These are phyloP conservation scores for Prunus mongolica DNA, from an alignment of 306 rosid species.

Conservation along the genomic window DNA sequence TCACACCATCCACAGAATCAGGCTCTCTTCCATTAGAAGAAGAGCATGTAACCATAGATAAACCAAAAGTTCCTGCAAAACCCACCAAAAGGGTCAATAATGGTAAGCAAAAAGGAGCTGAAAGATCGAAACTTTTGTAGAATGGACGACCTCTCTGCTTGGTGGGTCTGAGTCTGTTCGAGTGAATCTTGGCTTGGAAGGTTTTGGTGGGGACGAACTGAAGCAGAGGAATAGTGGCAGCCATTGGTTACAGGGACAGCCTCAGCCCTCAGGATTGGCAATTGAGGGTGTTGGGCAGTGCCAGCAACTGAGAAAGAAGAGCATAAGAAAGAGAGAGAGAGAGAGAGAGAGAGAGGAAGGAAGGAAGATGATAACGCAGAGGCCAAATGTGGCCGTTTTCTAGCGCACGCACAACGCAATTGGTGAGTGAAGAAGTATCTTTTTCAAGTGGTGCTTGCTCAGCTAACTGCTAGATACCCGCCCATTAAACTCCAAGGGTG, in stretches of 20 bases:
- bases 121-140: neutral
- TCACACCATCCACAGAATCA: constrained; percentile 40
- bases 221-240: constrained; percentile 47
- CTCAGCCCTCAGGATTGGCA: neutral
- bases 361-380: constrained; percentile 2
- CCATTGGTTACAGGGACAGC: constrained; percentile 33
- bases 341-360: neutral
- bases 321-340: neutral
- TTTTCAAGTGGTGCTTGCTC: neutral
- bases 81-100: neutral
- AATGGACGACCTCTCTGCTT: constrained; percentile 37
- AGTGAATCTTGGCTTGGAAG: constrained; percentile 22
- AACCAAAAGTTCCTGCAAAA: constrained; percentile 37
- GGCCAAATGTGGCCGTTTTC: constrained; percentile 1
- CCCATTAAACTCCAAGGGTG: neutral
- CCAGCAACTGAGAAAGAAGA: neutral
- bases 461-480: neutral
- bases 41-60: constrained; percentile 36
- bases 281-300: neutral
- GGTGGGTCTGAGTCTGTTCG: constrained; percentile 30
- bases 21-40: constrained; percentile 73
- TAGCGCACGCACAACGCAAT: neutral
- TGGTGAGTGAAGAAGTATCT: neutral
- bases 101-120: neutral
- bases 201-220: constrained; percentile 29